phyloP scores from a whole-genome alignment of 2,329 filamentous ascomycete species.

The Neopestalotiopsis sp. region DNA sequence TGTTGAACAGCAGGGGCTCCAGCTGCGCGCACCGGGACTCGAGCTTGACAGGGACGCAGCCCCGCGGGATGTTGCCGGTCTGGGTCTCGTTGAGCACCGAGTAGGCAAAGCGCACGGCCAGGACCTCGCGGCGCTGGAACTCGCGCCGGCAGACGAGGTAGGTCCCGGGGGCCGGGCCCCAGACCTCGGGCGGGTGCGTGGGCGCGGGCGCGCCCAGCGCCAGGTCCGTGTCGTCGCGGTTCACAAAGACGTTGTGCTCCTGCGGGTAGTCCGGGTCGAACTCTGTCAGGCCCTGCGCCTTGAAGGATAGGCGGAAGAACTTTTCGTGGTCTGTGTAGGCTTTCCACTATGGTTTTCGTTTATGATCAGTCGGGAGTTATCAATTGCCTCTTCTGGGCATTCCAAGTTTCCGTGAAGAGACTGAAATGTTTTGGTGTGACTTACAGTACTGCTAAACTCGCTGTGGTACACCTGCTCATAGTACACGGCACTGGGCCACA shows the following conservation, averaged over 20 bases:
- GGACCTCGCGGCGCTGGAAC: neutral
- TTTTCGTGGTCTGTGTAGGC: slow-evolving; percentile 11
- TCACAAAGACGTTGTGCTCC: slow-evolving; percentile 14
- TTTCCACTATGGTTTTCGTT: neutral
- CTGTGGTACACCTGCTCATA: slow-evolving; percentile 10
- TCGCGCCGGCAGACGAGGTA: slow-evolving; percentile 7
- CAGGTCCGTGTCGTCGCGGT: slow-evolving; percentile 3
- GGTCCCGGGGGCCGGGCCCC: slow-evolving; percentile 6
- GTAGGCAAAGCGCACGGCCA: slow-evolving; percentile 9
- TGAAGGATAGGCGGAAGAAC: slow-evolving; percentile 2
- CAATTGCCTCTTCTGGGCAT: neutral
- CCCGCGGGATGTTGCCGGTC: neutral
- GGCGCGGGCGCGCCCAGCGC: slow-evolving; percentile 6
- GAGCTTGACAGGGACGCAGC: slow-evolving; percentile 7
- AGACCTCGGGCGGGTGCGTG: slow-evolving; percentile 6
- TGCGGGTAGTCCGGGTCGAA: slow-evolving; percentile 10
- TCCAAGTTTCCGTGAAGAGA: too few species aligned
- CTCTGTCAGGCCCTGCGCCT: slow-evolving; percentile 11
- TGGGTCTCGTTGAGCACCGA: slow-evolving; percentile 11
- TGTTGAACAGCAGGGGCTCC: neutral
- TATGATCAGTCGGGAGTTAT: neutral
- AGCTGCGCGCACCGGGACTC: slow-evolving; percentile 9
- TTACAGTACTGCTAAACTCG: neutral
- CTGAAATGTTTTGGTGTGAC: neutral
- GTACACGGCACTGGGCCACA: neutral